Evolutionary conservation across 768 basidiomycete genomes (phyloP), one percentile per base, ranked within the genome.

Genomic region (Tulasnella sp.): DNA sequence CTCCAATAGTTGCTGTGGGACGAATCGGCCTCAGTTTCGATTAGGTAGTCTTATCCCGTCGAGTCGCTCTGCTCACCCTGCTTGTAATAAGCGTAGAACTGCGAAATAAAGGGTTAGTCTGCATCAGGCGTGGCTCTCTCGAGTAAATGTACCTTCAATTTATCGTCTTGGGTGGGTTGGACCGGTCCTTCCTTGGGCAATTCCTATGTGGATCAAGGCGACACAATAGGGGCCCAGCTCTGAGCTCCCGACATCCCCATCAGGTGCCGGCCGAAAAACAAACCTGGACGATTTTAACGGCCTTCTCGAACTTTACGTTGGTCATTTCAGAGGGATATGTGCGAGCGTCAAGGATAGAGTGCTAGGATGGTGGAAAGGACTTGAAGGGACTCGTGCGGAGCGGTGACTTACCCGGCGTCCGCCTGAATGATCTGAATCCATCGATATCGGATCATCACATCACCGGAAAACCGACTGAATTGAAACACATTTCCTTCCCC

Each of bases 1-100:
- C 92, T 76, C 96, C 96, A 50, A 91, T 84, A 9, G 89, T 95
- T 72, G 90, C 96, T 96, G 58, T 46, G 41, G 50, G 28, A 48
- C 28, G 50, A 46, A 31, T 69, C 9, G 40, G 31, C 40, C 44
- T 46, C 46, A 46, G 72, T 72, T 44, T 80, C 78, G 72, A 54
- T 80, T 58, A 77, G 72, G 75, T 78, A 42, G 54, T 24, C 60
- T 58, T n/a, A 44, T 80, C 54, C 54, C 54, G 24, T 20, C 16
- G 12, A 7, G 79, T 80, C 42, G 81, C 31, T 75, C 44, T 20
- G 78, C 85, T 72, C 78, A 93, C 96, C 95, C 89, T 97, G 96
- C 90, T 99, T 99, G 91, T 89, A 98, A 86, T 93, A 91, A 83
- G 89, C 90, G 89, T 99, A 99, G 89, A 98, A 98, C 97, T 98